Evolutionary conservation across 768 basidiomycete genomes (phyloP), one percentile per base, ranked within the genome.

Genomic region (Hypholoma fasciculare): DNA sequence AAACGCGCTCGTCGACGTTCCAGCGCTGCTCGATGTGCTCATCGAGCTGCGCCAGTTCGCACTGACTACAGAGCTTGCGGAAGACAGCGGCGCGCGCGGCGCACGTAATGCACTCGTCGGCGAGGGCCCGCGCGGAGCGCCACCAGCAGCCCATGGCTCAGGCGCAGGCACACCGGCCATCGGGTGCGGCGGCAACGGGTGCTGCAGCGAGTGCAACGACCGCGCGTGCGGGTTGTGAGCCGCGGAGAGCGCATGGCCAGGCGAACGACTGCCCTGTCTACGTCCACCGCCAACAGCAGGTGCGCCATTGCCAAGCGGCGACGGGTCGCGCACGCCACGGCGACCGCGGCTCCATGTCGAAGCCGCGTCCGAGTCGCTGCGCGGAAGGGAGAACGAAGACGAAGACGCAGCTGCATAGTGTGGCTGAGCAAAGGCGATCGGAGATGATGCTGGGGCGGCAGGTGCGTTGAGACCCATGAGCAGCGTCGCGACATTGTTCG

Each of bases 1-100:
- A 65, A 92, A 93, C 36, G 86, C 85, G 19, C 83, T 86, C 20
- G 85, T 81, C 8, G 86, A 87, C 13, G 87, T 84, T 61, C 82
- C 83, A 11, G 87, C 86, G 66, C 86, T 89, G 49, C 83, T 84
- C 8, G 80, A 80, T n/a, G 84, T 86, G 57, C 84, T 83, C 79
- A 80, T 84, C 42, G 90, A 90, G 71, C 82, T 90, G 58, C 90
- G 86, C 90, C 90, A 92, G 71, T 90, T 92, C 61, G 77, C 78
- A 20, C 89, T 88, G 12, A 81, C 73, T 63, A 82, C 79, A 3
- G 88, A 87, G 64, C 82, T 84, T 37, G 86, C 80, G 64, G 82
- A 85, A 23, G 87, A 86, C 26, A 78, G 75, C 27, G 82, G 65
- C 14, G 77, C 76, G 39, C 81, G 80, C 19, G 78, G 80, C 59